A percentile compares a stretch with the other conserved stretches of the same genome.
These are phyloP conservation scores for Syzygium jambos DNA, from an alignment of 345 rosid genomes.

Conservation along the genomic window DNA sequence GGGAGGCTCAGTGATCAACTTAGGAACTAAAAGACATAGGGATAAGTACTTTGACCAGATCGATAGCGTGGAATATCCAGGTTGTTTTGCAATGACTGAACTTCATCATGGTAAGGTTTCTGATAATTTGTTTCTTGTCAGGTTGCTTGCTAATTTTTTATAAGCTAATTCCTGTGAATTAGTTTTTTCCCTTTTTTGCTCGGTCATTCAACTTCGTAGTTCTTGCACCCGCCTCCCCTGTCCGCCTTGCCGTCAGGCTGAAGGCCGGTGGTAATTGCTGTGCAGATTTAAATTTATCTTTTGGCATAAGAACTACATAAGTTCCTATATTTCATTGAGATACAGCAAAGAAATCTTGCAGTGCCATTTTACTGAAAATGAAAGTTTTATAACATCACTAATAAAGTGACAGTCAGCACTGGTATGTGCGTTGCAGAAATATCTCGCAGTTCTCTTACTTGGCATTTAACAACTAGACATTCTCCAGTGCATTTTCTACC, in stretches of 20 bases:
- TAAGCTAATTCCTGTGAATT: background rate
- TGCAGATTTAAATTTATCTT: background rate
- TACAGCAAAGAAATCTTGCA: background rate
- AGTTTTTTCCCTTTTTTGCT: background rate
- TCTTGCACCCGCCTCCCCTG: background rate
- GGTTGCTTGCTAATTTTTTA: background rate
- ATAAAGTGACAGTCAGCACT: background rate
- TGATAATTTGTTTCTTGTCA: background rate
- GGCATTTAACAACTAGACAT: background rate
- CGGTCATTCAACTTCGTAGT: background rate
- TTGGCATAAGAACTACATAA: background rate
- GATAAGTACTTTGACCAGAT: conserved; percentile 84
- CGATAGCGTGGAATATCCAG: conserved; percentile 76
- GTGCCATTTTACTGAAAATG: background rate
- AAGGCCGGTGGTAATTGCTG: background rate
- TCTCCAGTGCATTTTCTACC: background rate
- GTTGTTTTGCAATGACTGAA: conserved; percentile 99
- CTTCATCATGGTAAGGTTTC: conserved; percentile 77
- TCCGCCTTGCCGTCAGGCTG: background rate
- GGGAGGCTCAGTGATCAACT: conserved; percentile 93
- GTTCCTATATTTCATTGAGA: background rate
- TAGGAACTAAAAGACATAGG: conserved; percentile 93
- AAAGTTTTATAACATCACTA: background rate
- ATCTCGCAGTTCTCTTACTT: background rate
- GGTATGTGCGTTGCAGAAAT: background rate